A percentile compares a stretch with the other conserved stretches of the same genome.
Evolutionary conservation across 2,329 filamentous ascomycete genomes (phyloP).

Genomic region (Colletotrichum acutatum): DNA sequence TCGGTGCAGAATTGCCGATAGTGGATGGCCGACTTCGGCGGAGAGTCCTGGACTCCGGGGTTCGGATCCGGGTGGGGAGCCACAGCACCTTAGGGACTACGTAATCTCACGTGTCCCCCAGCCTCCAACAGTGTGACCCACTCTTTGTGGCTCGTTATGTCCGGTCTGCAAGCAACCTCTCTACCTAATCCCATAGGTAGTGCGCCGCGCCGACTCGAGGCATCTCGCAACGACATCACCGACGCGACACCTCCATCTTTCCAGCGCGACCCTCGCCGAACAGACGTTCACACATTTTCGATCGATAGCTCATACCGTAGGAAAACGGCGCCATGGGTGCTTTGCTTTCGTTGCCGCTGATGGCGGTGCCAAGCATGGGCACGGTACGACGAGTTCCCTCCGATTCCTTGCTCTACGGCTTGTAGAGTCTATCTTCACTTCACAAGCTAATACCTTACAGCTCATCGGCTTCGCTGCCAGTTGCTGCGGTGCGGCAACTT

Average conservation of each 20-base stretch:
- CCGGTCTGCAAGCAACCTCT: background rate
- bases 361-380: slow-evolving; percentile 87
- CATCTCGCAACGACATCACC: background rate
- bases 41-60: background rate
- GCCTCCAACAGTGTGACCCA: background rate
- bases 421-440: background rate
- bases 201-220: background rate
- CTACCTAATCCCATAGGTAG: background rate
- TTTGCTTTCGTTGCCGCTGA: slow-evolving; percentile 86
- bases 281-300: background rate
- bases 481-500: slow-evolving; percentile 96
- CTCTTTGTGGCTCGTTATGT: background rate
- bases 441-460: slow-evolving; percentile 53
- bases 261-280: background rate
- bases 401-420: background rate
- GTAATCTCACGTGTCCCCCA: slow-evolving; percentile 14
- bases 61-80: background rate
- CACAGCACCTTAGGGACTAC: background rate
- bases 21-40: slow-evolving; percentile 1
- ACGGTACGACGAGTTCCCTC: slow-evolving; percentile 71
- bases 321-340: slow-evolving; percentile 78
- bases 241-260: background rate
- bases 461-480: slow-evolving; percentile 83
- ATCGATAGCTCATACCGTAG: background rate
- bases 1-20: background rate